Percentiles rank a stretch among this genome's conserved stretches.
These are phyloP conservation scores for Phaeosphaeria sp. DNA, from an alignment of 2,329 filamentous ascomycete genomes.

Conservation along the genomic window DNA sequence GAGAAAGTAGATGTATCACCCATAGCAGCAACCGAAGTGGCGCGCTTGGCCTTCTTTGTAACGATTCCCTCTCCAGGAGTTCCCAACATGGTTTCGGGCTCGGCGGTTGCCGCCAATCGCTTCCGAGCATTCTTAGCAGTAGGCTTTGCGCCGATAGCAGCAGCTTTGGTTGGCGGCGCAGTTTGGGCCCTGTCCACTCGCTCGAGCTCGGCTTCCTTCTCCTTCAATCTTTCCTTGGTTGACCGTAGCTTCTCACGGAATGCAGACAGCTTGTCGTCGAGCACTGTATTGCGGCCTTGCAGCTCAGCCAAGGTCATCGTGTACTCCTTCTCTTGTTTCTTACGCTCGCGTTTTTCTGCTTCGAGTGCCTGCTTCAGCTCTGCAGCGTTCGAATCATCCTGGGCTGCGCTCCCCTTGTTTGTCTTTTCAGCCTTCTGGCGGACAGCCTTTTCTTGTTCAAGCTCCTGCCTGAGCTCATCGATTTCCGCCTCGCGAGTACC, in stretches of 20 bases:
- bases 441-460: constrained; percentile 53
- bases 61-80: constrained; percentile 57
- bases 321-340: constrained; percentile 60
- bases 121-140: constrained; percentile 52
- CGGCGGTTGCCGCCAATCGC: constrained; percentile 51
- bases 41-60: constrained; percentile 55
- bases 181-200: constrained; percentile 52
- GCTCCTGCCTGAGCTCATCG: constrained; percentile 37
- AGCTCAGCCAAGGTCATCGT: constrained; percentile 67
- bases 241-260: constrained; percentile 73
- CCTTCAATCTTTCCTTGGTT: constrained; percentile 76
- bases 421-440: constrained; percentile 41
- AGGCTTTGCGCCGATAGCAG: constrained; percentile 42
- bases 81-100: constrained; percentile 57
- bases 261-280: constrained; percentile 74
- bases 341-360: constrained; percentile 59
- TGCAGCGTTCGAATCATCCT: constrained; percentile 54
- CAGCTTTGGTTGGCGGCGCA: constrained; percentile 37
- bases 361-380: constrained; percentile 59
- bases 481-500: constrained; percentile 31
- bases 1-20: constrained; percentile 93
- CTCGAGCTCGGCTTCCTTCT: constrained; percentile 61
- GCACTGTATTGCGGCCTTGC: constrained; percentile 66
- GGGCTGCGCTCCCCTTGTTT: constrained; percentile 47
- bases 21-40: constrained; percentile 63